Percentiles rank a stretch among this genome's conserved stretches.
Conservation (phyloP, 176 grass and related monocot genomes). For the Phoenix dactylifera region DNA sequence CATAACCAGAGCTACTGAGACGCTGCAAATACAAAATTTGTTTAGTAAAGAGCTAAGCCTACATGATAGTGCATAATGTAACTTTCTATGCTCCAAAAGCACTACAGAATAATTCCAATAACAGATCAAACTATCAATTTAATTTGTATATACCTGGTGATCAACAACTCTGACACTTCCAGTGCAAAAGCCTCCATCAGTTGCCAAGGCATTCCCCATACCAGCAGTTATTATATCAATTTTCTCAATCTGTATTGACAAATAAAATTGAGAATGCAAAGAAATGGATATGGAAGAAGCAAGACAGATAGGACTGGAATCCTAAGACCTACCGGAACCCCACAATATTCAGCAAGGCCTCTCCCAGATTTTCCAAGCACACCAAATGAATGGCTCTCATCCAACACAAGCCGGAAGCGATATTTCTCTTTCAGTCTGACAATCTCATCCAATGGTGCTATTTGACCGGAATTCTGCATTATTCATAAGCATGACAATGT, state of each 20-base stretch:
- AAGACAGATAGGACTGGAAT: neutral
- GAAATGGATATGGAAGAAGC: conserved; percentile 1
- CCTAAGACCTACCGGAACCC: conserved; percentile 53
- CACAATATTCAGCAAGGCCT: conserved; percentile 92
- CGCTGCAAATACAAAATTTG: conserved; percentile 45
- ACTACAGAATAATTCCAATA: too few species aligned
- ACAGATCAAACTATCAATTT: neutral
- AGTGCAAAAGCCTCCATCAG: conserved; percentile 93
- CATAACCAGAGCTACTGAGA: conserved; percentile 85
- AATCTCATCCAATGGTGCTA: conserved; percentile 87
- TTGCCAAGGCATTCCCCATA: conserved; percentile 96
- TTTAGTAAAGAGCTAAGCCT: conserved; percentile 21
- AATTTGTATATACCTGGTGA: conserved; percentile 70
- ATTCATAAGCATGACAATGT: neutral
- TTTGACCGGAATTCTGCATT: conserved; percentile 87
- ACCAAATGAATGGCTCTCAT: conserved; percentile 96
- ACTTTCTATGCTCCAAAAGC: too few species aligned
- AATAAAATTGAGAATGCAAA: conserved; percentile 14
- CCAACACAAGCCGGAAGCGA: conserved; percentile 77
- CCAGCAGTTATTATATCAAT: conserved; percentile 98
- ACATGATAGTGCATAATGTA: neutral
- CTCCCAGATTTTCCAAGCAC: conserved; percentile 85
- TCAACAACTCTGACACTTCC: conserved; percentile 95
- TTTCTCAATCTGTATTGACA: conserved; percentile 71
- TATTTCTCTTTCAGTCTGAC: conserved; percentile 92